Evolutionary conservation across 2,329 filamentous ascomycete genomes (phyloP), one percentile per base, ranked within the genome.

Genomic region (Fusarium incarnatum): DNA sequence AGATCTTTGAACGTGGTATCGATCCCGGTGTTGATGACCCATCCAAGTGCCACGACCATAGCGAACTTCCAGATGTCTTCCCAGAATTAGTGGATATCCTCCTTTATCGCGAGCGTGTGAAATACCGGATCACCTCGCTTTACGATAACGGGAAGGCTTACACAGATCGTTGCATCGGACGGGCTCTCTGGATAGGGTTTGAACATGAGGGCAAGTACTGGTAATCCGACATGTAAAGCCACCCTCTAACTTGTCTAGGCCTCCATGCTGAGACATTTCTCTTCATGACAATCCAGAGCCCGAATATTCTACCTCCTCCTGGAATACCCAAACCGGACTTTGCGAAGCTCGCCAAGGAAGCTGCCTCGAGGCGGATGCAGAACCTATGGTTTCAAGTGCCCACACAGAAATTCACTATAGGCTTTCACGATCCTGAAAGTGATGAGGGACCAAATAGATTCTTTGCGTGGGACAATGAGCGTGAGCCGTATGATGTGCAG

Each of bases 381-480:
- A 71, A 56, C 6, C 32, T 8, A n/a, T 71, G 68, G 68, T 34
- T 57, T 0, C 8, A 18, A 4, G 28, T 68, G 1, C 67, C 59
- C 0, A 1, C 30, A 2, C 59, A 71, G 22, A 55, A 3, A 1
- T 61, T 65, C 10, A 57, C 44, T 0, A 68, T 71, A 3, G 59
- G 68, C 0, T 70, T 42, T 8, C 46, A 56, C 9, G 68, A 65
- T 2, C 40, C 58, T 12, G 67, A 70, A 18, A 46, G 32, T 0
- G 48, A 71, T 2, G 50, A 27, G 2, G 67, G 67, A 1, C 63
- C 44, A 10, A 16, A 53, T 15, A 32, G 67, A 16, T 71, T 71
- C 58, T 70, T 71, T 32, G 63, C 67, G 0, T 71, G 58, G 68
- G 68, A 68, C 16, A 70, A 71, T 3, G 68, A 70, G 22, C 68